Evolutionary conservation across 1,139 yeast genomes (phyloP), one percentile per base, ranked within the genome.

Genomic region (Arxiozyma slooffiae): DNA sequence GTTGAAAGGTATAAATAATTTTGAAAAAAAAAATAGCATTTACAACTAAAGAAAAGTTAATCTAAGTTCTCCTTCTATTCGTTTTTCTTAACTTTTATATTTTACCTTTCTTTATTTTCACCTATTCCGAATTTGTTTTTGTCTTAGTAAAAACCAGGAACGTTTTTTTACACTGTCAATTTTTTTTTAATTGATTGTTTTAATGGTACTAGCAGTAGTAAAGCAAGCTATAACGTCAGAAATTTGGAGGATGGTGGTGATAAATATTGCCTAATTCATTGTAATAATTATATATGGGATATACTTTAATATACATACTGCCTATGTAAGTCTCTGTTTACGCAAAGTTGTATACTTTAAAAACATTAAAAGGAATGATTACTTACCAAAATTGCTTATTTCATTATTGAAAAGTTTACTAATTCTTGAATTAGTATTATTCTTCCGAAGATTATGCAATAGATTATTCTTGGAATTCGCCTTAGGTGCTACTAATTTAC

Each of bases 401-500:
- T 26, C 37, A 26, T 41, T 41, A 17, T 21, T 26, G 22, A 41
- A 41, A 26, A 41, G 44, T 24, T 26, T 26, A 17, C 44, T 41
- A 9, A 36, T 21, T 41, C 44, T 41, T 14, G 37, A 17, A 7
- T 30, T 30, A 14, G 21, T 23, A 17, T 26, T 41, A 9, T 41
- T 41, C 24, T 41, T 34, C n/a, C 20, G 36, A 11, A 20, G 37
- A 24, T 26, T 21, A 23, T 36, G 44, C 3, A 18, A 16, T n/a
- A 22, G 24, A 22, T 42, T n/a, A 24, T 42, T 26, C 11, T 47
- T 47, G 8, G 38, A 38, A 17, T 38, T 37, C 17, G 23, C 9
- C 24, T 60, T 57, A 1, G 67, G 66, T 3, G 67, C 62, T 24
- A 56, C 60, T 7, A 67, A 54, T 47, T 61, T 64, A 45, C 68